These are phyloP conservation scores for Phytophthora ohioensis DNA, from an alignment of 352 stramenopile genomes.

Conservation along the genomic window DNA sequence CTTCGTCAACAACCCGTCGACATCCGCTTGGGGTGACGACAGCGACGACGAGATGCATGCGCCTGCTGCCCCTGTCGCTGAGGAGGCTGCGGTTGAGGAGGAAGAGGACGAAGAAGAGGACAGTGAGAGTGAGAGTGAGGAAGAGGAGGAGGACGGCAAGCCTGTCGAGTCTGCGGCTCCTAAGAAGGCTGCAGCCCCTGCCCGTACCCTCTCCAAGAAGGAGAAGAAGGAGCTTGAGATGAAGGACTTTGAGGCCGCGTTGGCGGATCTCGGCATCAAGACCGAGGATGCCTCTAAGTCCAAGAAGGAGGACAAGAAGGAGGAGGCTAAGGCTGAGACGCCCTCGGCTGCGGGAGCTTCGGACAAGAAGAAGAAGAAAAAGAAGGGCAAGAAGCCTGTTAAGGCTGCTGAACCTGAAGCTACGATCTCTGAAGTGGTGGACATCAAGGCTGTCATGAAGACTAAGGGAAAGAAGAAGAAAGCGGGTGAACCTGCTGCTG, in stretches of 20 bases:
- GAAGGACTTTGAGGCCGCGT: slow-evolving; percentile 75
- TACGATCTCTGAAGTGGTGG: slow-evolving; percentile 50
- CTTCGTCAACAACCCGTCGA: slow-evolving; percentile 77
- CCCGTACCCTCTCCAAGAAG: slow-evolving; percentile 76
- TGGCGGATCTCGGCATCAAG: slow-evolving; percentile 73
- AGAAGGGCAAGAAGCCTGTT: slow-evolving; percentile 64
- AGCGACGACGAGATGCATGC: slow-evolving; percentile 80
- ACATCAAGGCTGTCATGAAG: slow-evolving; percentile 84
- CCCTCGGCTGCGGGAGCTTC: slow-evolving; percentile 24
- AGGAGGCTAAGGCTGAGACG: slow-evolving; percentile 53
- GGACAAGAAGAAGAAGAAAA: slow-evolving; percentile 70
- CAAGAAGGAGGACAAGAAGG: slow-evolving; percentile 38
- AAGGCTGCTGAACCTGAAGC: slow-evolving; percentile 32
- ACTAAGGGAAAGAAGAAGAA: slow-evolving; percentile 83
- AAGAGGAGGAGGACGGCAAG: slow-evolving; percentile 57
- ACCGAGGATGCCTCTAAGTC: slow-evolving; percentile 20
- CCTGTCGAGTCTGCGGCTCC: slow-evolving; percentile 28
- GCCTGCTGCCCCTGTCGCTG: slow-evolving; percentile 38
- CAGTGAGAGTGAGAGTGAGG: slow-evolving; percentile 49
- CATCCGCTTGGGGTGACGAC: slow-evolving; percentile 71
- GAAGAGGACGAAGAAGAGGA: slow-evolving; percentile 68
- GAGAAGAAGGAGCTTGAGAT: slow-evolving; percentile 84
- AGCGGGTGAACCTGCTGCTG: slow-evolving; percentile 58
- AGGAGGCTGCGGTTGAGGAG: slow-evolving; percentile 49
- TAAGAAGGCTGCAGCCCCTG: slow-evolving; percentile 45